Base-by-base conservation (phyloP, 2,329 filamentous ascomycete species). In the Calonectria crousiana region DNA sequence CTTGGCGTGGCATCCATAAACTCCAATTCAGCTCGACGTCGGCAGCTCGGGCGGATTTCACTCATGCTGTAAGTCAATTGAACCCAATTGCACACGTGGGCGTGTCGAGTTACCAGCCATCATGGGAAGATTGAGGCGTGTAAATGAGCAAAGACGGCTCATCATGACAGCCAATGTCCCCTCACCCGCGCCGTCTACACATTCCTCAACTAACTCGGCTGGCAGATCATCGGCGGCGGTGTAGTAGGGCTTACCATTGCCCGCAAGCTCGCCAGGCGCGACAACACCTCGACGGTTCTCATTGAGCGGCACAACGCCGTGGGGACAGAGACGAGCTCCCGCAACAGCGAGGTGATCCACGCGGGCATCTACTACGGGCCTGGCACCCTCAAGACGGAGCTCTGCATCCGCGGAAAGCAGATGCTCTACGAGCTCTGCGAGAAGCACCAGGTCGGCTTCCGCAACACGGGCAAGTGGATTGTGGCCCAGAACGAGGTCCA, bases 331-430 rank as follows among this genome's bases (percentile, higher is more conserved):
- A 98, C 95, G 0, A 96, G 94, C 76, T 95, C 94, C 77, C 93
- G 96, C 78, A 98, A 98, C 87, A 96, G 94, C 82, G 96, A 98
- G 90, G 96, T 98, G 70, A 97, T 99, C 79, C 97, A 99, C 84
- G 97, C 95, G 1, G 97, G 97, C 18, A 90, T 98, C 76, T 98
- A 98, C 89, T 98, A 98, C 85, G 95, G 94, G 20, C 83, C 88
- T 8, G 85, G 86, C 51, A 93, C 92, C 1, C 91, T 98, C 68
- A 99, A 99, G 86, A 95, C 96, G 1, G 86, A 87, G 20, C 91
- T 99, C 16, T 99, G 97, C 86, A 88, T 98, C 76, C 87, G 88
- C 38, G 97, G 97, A 74, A 93, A 93, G 78, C 83, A 93, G 38
- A 88, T 95, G 83, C 88, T 98, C 73, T 99, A 99, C 85, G 89